Conservation (phyloP, 306 rosid genomes). For the Rosa lucieae region DNA sequence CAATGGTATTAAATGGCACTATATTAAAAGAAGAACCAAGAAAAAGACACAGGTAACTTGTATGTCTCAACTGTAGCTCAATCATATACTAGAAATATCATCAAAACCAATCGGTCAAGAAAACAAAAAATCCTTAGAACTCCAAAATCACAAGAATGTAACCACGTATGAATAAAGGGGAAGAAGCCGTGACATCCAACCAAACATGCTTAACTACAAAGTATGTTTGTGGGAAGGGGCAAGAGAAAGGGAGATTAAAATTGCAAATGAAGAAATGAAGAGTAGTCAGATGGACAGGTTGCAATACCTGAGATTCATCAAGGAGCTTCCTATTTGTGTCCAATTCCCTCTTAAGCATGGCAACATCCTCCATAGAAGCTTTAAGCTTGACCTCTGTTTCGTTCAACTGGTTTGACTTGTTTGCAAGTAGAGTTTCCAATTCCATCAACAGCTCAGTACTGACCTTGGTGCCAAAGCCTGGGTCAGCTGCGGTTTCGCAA, state of each 20-base stretch:
- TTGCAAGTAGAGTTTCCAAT: conserved; percentile 59
- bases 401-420: conserved; percentile 62
- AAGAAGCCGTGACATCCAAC: not conserved
- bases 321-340: conserved; percentile 81
- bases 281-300: not conserved
- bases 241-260: not conserved
- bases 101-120: not conserved
- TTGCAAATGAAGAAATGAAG: not conserved
- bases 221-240: not conserved
- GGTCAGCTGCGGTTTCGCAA: conserved; percentile 47
- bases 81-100: not conserved
- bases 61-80: not conserved
- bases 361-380: conserved; percentile 68
- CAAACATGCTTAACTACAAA: not conserved
- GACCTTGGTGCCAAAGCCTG: conserved; percentile 54
- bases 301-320: conserved; percentile 92
- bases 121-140: not conserved
- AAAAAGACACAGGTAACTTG: not conserved
- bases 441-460: conserved; percentile 56
- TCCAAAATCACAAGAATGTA: not conserved
- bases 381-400: conserved; percentile 69
- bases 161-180: not conserved
- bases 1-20: not conserved
- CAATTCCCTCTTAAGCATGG: conserved; percentile 61
- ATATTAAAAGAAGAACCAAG: not conserved